Conservation (phyloP, 352 stramenopile genomes). For the Globisporangium nodosum region DNA sequence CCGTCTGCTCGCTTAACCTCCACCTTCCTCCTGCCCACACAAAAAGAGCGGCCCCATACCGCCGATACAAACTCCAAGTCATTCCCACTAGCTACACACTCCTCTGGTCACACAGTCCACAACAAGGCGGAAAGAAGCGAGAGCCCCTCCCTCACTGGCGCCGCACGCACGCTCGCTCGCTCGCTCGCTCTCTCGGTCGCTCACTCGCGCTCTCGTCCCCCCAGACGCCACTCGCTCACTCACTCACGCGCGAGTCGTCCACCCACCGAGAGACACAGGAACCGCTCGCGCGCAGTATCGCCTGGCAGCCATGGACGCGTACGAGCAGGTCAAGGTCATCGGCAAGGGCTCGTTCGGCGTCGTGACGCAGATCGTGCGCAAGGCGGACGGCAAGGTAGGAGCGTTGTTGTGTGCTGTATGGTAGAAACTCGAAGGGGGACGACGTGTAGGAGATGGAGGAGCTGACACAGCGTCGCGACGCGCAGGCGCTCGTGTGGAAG, state of each 20-base stretch:
- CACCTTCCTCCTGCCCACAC: neutral
- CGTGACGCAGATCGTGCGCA: conserved; percentile 87
- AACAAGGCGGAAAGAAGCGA: conserved; percentile 3
- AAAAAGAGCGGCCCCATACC: neutral
- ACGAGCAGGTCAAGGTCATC: conserved; percentile 87
- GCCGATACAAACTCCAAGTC: neutral
- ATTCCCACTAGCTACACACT: neutral
- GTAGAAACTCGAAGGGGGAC: no score
- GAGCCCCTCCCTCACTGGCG: neutral
- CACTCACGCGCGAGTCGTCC: neutral
- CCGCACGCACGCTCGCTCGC: neutral
- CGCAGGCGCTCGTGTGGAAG: conserved; percentile 90
- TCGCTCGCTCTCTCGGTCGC: conserved; percentile 2
- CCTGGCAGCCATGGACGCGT: conserved; percentile 64
- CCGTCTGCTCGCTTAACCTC: no score
- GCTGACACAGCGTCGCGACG: neutral
- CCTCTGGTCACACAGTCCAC: neutral
- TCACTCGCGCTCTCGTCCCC: conserved; percentile 1
- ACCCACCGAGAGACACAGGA: neutral
- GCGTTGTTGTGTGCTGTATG: neutral
- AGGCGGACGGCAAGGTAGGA: conserved; percentile 78
- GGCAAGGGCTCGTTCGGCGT: conserved; percentile 90
- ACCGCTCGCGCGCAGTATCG: neutral
- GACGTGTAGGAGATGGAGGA: neutral
- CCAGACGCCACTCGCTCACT: neutral